Evolutionary conservation across 495 filamentous ascomycete genomes (phyloP), one percentile per base, ranked within the genome.

Genomic region (Lasiosphaeria miniovina): DNA sequence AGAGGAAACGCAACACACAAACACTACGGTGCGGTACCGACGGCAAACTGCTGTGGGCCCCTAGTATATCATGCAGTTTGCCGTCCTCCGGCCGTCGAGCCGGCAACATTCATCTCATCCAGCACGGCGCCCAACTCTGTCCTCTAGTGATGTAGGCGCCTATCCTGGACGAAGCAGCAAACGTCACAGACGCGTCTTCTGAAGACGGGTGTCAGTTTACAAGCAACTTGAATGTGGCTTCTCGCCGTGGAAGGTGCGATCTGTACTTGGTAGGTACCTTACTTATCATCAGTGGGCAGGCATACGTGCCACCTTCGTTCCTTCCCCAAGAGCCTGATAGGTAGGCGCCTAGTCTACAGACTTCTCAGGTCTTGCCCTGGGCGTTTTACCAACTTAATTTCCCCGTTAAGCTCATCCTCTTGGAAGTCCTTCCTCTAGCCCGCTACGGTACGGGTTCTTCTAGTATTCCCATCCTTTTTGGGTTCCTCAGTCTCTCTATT

Each of bases 401-500:
- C 24, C 24, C 24, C 24, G 24, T 24, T 24, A 24, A 24, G 24
- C 24, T 24, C 24, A 24, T 24, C 24, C 24, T 24, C 24, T 41
- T 6, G 14, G 31, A 36, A 12, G 32, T 34, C 36, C 40, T 4
- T 52, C 17, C 57, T 48, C 45, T 43, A 14, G 12, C 12, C 49
- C 43, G 12, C 43, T 41, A n/a, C 31, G 45, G 34, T 36, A 24
- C 45, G 34, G 32, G 45, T 50, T 50, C 55, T 10, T 49, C 43
- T 54, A 43, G 52, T 46, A 46, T 46, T 46, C 15, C 43, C 43
- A 46, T 46, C 43, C 43, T 46, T 46, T n/a, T 46, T 41, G 12
- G 55, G 12, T 38, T 24, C 48, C 8, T 32, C 55, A 9, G 10
- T 58, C 12, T 32, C 31, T 50, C 35, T 50, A 15, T 24, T 9